Base-by-base conservation (phyloP, 257 asterid genomes). In the Lycium barbarum region DNA sequence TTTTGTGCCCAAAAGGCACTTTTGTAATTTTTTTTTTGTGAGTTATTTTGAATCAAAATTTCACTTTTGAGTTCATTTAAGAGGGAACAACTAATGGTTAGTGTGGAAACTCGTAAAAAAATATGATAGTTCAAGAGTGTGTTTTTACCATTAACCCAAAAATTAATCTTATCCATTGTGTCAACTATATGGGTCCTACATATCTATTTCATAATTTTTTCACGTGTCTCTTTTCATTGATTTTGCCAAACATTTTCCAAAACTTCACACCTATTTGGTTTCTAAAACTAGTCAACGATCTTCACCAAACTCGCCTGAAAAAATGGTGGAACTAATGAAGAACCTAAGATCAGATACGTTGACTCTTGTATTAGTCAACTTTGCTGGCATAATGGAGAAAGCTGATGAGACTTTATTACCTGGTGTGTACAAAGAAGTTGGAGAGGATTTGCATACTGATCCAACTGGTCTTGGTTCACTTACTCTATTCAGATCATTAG, bases 341-440 rank as follows among this genome's bases (percentile, higher is more conserved):
- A 73, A 73, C 3, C 0, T 45, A 3, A 73, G 80, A 47, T 73
- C 80, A 45, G 80, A 47, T 73, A 73, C 1, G 8, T 5, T 47
- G 12, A 73, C 80, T 45, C n/a, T 74, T 1, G 43, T 74, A 74
- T 22, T 74, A 0, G 81, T 74, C 1, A 47, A 74, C 20, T 2
- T 74, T 11, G 81, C 81, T 10, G 81, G 81, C 0, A 49, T 74
- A 45, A 74, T 74, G 81, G 81, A 74, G 12, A 74, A 12, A 49
- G 61, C 81, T 20, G 81, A 74, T 74, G 81, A 74, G 0, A 10
- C 61, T 59, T 59, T 59, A 6, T 59, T 59, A 59, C 65, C 65
- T 17, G 65, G 65, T 5, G 49, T 59, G 6, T 59, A 59, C 26
- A 59, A 18, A 2, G 65, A 59, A 40, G 45, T 40, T 74, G 81